Evolutionary conservation across 345 rosid species (phyloP).

Genomic region (Excoecaria cochinchinensis): DNA sequence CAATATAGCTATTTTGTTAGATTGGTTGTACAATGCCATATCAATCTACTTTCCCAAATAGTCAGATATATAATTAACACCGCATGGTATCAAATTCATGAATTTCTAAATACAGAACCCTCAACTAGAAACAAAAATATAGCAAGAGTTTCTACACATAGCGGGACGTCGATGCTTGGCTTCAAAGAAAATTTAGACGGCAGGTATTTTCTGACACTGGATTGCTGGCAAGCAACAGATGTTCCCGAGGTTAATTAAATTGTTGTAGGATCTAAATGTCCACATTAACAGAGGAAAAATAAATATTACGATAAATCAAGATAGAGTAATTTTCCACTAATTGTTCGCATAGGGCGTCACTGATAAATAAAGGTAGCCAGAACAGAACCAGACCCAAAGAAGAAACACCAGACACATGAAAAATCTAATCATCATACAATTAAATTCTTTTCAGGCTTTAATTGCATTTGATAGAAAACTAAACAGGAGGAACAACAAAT

Average conservation of each 20-base stretch:
- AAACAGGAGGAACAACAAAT: background rate
- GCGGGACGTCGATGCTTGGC: background rate
- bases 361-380: background rate
- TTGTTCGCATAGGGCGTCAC: background rate
- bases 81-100: background rate
- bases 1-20: background rate
- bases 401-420: background rate
- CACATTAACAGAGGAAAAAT: background rate
- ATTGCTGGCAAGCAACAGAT: background rate
- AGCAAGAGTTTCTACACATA: background rate
- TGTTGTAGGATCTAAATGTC: background rate
- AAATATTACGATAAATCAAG: too few species aligned
- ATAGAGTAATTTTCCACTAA: background rate
- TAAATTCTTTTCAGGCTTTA: background rate
- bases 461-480: background rate
- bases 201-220: background rate
- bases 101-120: background rate
- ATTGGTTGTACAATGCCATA: background rate
- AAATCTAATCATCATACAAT: too few species aligned
- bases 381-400: too few species aligned
- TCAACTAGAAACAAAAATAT: background rate
- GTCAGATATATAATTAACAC: background rate
- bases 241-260: background rate
- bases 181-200: background rate
- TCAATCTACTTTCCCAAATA: background rate